These are phyloP conservation scores for Xanthoceras sorbifolium DNA, from an alignment of 345 rosid genomes.

Conservation along the genomic window DNA sequence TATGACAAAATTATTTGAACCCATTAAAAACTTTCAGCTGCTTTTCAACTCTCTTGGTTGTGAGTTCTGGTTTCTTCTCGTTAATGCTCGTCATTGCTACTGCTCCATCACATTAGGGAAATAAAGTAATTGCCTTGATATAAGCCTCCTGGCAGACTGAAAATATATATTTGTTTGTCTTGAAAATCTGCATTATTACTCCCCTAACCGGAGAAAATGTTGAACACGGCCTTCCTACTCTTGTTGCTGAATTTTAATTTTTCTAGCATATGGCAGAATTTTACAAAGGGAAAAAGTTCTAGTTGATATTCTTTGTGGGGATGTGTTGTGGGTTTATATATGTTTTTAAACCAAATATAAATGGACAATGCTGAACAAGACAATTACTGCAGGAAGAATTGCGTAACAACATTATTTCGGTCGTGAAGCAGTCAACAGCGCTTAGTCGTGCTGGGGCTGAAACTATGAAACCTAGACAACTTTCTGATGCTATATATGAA, in stretches of 20 bases:
- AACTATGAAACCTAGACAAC: slow-evolving; percentile 82
- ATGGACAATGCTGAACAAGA: slow-evolving; percentile 18
- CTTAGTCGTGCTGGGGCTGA: slow-evolving; percentile 59
- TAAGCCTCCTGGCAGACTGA: not conserved
- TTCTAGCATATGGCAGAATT: not conserved
- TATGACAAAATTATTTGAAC: slow-evolving; percentile 10
- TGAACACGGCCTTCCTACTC: not conserved
- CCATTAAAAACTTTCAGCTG: not conserved
- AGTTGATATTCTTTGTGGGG: not conserved
- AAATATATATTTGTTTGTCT: not conserved
- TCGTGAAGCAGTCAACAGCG: slow-evolving; percentile 74
- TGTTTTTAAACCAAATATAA: not conserved
- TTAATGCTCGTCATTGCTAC: not conserved
- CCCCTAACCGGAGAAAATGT: slow-evolving; percentile 5
- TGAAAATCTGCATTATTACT: not conserved
- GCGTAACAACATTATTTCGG: slow-evolving; percentile 58
- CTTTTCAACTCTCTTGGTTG: no score
- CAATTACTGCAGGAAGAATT: slow-evolving; percentile 65
- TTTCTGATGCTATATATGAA: slow-evolving; percentile 80
- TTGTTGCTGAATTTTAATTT: not conserved
- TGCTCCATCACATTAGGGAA: not conserved
- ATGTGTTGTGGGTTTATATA: not conserved
- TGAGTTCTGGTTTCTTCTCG: slow-evolving; percentile 2
- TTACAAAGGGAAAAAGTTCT: not conserved
- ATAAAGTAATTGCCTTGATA: not conserved